Conservation (phyloP, 202 grass and related monocot genomes). For the Musa balbisiana region DNA sequence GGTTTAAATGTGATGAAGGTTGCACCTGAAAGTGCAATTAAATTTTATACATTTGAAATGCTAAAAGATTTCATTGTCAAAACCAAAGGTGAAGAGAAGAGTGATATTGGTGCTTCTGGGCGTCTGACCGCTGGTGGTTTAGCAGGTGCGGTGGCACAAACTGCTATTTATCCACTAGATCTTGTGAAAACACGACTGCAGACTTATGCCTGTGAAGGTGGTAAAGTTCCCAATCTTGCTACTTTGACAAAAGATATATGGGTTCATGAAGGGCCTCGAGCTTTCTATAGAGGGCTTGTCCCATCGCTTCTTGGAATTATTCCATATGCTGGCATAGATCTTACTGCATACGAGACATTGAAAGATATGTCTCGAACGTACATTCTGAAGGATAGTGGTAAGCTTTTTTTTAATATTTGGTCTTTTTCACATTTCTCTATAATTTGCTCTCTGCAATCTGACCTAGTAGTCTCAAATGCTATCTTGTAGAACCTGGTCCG, state of each 20-base stretch:
- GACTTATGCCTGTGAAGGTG: conserved; percentile 44
- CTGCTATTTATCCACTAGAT: conserved; percentile 79
- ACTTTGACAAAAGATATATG: conserved; percentile 62
- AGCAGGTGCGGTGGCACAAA: conserved; percentile 70
- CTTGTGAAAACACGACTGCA: conserved; percentile 79
- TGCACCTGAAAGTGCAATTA: conserved; percentile 77
- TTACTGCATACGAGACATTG: conserved; percentile 75
- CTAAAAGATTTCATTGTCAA: conserved; percentile 70
- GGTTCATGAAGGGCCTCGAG: conserved; percentile 62
- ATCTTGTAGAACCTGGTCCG: conserved; percentile 54
- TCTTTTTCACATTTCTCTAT: neutral
- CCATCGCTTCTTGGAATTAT: conserved; percentile 82
- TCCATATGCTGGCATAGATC: conserved; percentile 87
- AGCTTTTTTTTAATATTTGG: conserved; percentile 17
- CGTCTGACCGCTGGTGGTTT: conserved; percentile 68
- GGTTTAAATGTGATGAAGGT: conserved; percentile 85
- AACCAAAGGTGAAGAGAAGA: conserved; percentile 52
- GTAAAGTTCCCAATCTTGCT: conserved; percentile 43
- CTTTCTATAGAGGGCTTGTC: conserved; percentile 78
- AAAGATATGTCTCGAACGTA: conserved; percentile 81
- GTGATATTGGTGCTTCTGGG: conserved; percentile 55
- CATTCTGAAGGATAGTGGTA: conserved; percentile 65
- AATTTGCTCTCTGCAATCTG: neutral
- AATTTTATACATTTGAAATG: conserved; percentile 70
- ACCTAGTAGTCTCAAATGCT: neutral